phyloP scores from a whole-genome alignment of 1,284 basidiomycete species.

The Marasmius oreades region DNA sequence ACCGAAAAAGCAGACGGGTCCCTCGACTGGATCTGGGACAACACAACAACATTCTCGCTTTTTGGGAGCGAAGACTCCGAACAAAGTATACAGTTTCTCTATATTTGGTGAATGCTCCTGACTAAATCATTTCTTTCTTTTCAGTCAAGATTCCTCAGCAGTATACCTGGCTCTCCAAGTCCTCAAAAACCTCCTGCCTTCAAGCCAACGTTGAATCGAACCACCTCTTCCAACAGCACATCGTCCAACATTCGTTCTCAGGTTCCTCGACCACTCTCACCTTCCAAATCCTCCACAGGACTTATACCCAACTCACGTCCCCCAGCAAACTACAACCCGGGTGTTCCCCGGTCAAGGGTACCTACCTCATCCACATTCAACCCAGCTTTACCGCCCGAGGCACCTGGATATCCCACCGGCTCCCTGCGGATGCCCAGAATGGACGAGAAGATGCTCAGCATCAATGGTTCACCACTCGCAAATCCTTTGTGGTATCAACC shows the following conservation, averaged over 20 bases:
- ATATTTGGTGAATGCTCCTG: neutral
- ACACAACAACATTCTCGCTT: conserved; percentile 42
- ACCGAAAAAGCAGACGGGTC: conserved; percentile 50
- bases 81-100: conserved; percentile 35
- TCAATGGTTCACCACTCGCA: conserved; percentile 73
- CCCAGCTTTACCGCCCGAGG: conserved; percentile 57
- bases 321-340: conserved; percentile 4
- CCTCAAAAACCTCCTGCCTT: conserved; percentile 48
- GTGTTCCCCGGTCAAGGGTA: conserved; percentile 32
- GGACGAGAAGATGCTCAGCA: conserved; percentile 69
- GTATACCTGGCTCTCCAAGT: conserved; percentile 46
- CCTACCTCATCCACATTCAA: conserved; percentile 73
- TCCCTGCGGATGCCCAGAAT: conserved; percentile 51
- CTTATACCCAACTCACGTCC: conserved; percentile 3
- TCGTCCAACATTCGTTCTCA: conserved; percentile 35
- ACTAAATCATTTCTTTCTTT: neutral
- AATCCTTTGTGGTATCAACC: conserved; percentile 56
- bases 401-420: conserved; percentile 51
- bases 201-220: conserved; percentile 27
- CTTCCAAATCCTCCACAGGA: conserved; percentile 5
- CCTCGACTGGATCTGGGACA: conserved; percentile 45
- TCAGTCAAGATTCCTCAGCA: conserved; percentile 34
- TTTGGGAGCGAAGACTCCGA: conserved; percentile 43
- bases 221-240: conserved; percentile 33
- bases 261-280: conserved; percentile 46